A percentile compares a stretch with the other conserved stretches of the same genome.
Evolutionary conservation across 2,329 filamentous ascomycete species (phyloP).

Genomic region (Fusarium dlaminii): DNA sequence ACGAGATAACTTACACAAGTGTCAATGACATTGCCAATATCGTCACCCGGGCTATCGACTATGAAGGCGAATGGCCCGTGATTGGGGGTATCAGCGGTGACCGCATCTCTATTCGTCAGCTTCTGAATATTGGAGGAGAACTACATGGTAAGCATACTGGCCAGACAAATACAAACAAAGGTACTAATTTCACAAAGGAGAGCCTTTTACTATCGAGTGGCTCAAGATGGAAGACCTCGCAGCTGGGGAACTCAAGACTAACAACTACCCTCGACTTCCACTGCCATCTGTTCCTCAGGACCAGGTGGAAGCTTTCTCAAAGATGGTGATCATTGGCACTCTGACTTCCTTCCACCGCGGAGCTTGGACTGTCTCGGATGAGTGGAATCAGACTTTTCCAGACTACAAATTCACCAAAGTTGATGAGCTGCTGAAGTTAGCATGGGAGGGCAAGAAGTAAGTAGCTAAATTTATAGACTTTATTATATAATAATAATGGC

Average conservation of each 20-base stretch:
- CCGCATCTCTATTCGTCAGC: background rate
- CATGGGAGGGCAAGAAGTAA: rapidly evolving
- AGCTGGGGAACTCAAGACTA: background rate
- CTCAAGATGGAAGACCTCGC: background rate
- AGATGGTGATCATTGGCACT: background rate
- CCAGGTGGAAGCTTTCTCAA: constrained; percentile 4
- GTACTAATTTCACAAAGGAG: background rate
- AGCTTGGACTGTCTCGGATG: background rate
- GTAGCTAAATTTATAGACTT: no score
- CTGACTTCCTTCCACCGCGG: background rate
- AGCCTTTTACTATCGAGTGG: background rate
- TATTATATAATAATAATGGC: no score
- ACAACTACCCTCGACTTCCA: background rate
- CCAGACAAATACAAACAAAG: rapidly evolving
- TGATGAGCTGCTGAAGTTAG: background rate
- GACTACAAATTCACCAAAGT: background rate
- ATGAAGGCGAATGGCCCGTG: background rate
- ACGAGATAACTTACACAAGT: background rate
- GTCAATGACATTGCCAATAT: background rate
- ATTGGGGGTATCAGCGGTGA: background rate
- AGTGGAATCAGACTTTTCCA: background rate
- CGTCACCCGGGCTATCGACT: background rate
- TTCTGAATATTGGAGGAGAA: background rate
- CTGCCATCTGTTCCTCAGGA: background rate
- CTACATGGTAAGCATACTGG: background rate